Percentiles rank a stretch among this genome's conserved stretches.
These are phyloP conservation scores for Alternaria atra DNA, from an alignment of 2,329 filamentous ascomycete species.

Conservation along the genomic window DNA sequence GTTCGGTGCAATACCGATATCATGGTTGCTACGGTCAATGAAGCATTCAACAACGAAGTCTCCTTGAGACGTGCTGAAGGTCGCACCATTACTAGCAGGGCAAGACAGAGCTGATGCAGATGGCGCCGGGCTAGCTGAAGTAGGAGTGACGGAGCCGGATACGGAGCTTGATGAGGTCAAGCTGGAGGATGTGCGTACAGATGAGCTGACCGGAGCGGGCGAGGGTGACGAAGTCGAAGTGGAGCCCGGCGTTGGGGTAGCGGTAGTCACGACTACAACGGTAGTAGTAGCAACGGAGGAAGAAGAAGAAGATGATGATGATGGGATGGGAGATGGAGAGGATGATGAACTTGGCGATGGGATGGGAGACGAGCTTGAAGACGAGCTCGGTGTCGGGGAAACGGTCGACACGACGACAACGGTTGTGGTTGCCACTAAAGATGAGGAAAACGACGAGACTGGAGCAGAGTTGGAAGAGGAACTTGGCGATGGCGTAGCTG, in stretches of 20 bases:
- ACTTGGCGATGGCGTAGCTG: background rate
- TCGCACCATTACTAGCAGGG: conserved; percentile 16
- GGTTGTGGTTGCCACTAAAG: background rate
- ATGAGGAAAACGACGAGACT: background rate
- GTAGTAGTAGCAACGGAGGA: background rate
- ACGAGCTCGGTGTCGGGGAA: background rate
- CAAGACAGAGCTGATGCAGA: conserved; percentile 9
- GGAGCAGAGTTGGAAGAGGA: background rate
- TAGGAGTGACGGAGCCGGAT: conserved; percentile 1
- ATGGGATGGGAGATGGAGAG: background rate
- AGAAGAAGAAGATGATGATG: background rate
- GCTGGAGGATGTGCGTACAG: background rate
- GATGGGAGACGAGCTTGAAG: background rate
- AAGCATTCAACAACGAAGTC: conserved; percentile 25
- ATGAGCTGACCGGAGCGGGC: background rate
- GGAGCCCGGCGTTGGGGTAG: conserved; percentile 3
- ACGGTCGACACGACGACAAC: background rate
- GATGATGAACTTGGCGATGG: background rate
- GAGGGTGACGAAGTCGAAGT: background rate
- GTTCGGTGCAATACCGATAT: conserved; percentile 11
- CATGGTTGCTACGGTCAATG: conserved; percentile 9
- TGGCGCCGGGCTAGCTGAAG: background rate
- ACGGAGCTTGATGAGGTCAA: background rate
- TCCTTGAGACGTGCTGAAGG: conserved; percentile 12
- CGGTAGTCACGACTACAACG: background rate